Base-by-base conservation (phyloP, 1,139 yeast species). In the Pichia sp. region DNA sequence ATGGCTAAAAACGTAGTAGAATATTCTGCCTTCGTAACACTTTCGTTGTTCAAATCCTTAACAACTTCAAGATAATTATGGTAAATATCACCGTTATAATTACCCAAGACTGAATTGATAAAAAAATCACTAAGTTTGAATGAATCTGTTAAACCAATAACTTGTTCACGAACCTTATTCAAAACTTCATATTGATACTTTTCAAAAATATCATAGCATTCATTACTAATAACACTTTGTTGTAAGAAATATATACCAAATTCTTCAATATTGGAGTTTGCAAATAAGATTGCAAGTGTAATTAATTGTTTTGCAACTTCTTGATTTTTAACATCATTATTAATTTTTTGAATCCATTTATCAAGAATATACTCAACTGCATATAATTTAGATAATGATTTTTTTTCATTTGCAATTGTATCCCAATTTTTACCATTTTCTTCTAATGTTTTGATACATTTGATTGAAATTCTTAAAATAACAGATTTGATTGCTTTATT, bases 91-190 rank as follows among this genome's bases (percentile, higher is more conserved):
- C 98, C 98, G 64, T 88, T 83, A 70, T 79, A 86, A 62, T 75
- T 77, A 57, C 97, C 98, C 58, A 91, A 78, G 36, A 96, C 84
- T 2, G 97, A 81, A 71, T 90, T 88, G 67, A 91, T 78, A 71
- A 86, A 79, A 73, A 80, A 87, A 70, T 91, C 97, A 39, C 91
- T 81, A 65, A 86, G 77, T 72, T 85, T 84, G 78, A 91, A 91
- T 7, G 96, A 79, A 70, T 91, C 98, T n/a, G 96, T 87, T 62
- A 87, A 75, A 22, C 88, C 87, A 66, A 89, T 81, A 53, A 84
- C 86, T 63, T 86, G 84, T 46, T 83, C 82, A 68, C 97, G 79
- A 52, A 84, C 62, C 44, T 71, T 73, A 22, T 70, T 64, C 58
- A 81, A 70, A 54, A 83, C 64, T 44, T 68, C 68, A 51, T 77